Conservation (phyloP, 192 early-diverging fungal genomes). For the Coemansia sp. region DNA sequence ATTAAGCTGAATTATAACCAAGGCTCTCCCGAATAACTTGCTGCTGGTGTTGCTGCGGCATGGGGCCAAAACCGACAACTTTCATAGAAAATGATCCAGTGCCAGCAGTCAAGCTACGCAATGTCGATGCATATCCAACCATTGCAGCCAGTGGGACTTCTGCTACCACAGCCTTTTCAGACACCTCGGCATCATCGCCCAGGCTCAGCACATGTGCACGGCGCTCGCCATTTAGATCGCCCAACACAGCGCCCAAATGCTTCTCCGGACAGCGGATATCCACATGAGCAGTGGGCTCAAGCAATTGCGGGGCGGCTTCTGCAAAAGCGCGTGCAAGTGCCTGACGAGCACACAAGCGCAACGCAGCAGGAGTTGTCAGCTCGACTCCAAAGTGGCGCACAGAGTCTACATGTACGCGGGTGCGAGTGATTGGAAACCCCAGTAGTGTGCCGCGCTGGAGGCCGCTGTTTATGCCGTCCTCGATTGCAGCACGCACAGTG, state of each 20-base stretch:
- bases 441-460: constrained; percentile 75
- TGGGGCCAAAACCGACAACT: constrained; percentile 75
- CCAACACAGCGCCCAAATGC: constrained; percentile 73
- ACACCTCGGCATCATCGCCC: constrained; percentile 29
- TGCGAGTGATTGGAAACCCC: constrained; percentile 70
- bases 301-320: constrained; percentile 41
- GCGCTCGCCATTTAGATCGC: constrained; percentile 77
- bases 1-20: constrained; percentile 51
- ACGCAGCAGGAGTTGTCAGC: constrained; percentile 61
- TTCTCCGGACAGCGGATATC: constrained; percentile 66
- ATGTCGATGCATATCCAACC: constrained; percentile 77
- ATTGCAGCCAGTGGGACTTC: constrained; percentile 76
- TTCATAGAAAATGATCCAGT: constrained; percentile 82
- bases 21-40: constrained; percentile 66
- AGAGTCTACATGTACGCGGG: constrained; percentile 57
- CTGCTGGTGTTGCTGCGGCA: constrained; percentile 70
- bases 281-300: constrained; percentile 86
- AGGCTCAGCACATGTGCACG: constrained; percentile 70
- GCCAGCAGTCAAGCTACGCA: constrained; percentile 87
- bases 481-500: constrained; percentile 55
- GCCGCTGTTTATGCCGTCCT: constrained; percentile 65
- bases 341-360: constrained; percentile 63
- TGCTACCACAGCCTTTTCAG: constrained; percentile 37
- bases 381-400: constrained; percentile 58
- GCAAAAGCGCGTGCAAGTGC: constrained; percentile 61